Evolutionary conservation across 2,329 filamentous ascomycete genomes (phyloP).

Genomic region (Eutypa lata): DNA sequence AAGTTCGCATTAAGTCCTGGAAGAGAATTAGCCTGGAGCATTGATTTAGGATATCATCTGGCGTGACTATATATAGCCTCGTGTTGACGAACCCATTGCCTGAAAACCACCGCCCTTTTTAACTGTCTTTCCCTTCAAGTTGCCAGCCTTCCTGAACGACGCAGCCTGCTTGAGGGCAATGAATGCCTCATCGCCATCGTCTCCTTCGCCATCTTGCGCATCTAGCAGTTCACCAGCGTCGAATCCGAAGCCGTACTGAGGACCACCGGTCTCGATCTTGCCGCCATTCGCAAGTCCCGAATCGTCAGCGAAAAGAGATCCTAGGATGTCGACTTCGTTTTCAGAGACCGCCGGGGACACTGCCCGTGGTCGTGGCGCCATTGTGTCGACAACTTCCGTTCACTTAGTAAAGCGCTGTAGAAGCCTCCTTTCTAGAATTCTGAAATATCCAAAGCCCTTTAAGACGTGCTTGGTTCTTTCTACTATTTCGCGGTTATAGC

Average conservation of each 20-base stretch:
- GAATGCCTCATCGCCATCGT: slow-evolving; percentile 78
- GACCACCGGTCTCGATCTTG: slow-evolving; percentile 32
- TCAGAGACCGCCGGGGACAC: slow-evolving; percentile 83
- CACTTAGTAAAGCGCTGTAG: too few species aligned
- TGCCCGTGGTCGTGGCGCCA: slow-evolving; percentile 63
- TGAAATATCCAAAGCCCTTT: too few species aligned
- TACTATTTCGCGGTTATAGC: not conserved
- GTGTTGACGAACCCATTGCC: slow-evolving; percentile 66
- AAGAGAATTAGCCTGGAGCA: slow-evolving; percentile 7
- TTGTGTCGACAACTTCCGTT: slow-evolving; percentile 2
- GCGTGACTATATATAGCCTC: not conserved
- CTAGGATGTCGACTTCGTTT: slow-evolving; percentile 86
- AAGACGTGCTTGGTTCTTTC: too few species aligned
- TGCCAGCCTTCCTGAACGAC: slow-evolving; percentile 80
- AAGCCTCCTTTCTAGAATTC: too few species aligned
- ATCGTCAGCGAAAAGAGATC: slow-evolving; percentile 66
- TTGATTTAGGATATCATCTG: not conserved
- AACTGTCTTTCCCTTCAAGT: slow-evolving; percentile 77
- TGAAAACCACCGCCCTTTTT: slow-evolving; percentile 98
- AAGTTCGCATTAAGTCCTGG: slow-evolving; percentile 74
- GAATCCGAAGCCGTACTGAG: slow-evolving; percentile 44
- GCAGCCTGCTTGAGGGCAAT: slow-evolving; percentile 86
- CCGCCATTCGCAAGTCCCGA: slow-evolving; percentile 46
- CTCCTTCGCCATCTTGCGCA: slow-evolving; percentile 47
- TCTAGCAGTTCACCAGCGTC: slow-evolving; percentile 63